Percentiles rank a stretch among this genome's conserved stretches.
These are phyloP conservation scores for Starmera pachycereana DNA, from an alignment of 805 yeast species.

Conservation along the genomic window DNA sequence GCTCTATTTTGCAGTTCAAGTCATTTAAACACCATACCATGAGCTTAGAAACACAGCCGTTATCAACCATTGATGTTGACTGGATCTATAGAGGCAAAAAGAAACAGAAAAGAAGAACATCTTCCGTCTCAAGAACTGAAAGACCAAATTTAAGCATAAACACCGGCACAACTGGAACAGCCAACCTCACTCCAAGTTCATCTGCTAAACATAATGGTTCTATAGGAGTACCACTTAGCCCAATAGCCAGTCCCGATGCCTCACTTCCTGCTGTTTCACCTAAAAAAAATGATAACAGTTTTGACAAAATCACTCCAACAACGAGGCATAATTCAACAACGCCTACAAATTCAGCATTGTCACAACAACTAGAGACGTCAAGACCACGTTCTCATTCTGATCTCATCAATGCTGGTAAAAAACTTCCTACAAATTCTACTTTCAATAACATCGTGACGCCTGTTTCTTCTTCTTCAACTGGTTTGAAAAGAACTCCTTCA, in stretches of 20 bases:
- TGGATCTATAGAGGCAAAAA: slow-evolving; percentile 80
- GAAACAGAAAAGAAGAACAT: slow-evolving; percentile 22
- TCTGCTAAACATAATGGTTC: slow-evolving; percentile 4
- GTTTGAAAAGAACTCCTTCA: not conserved
- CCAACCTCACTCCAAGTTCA: slow-evolving; percentile 4
- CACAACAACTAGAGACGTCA: slow-evolving; percentile 13
- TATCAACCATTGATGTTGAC: slow-evolving; percentile 49
- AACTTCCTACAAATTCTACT: not conserved
- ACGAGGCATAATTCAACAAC: not conserved
- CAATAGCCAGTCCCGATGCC: not conserved
- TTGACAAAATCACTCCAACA: not conserved
- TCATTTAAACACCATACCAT: too few relatives aligned
- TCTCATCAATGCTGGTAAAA: slow-evolving; percentile 3
- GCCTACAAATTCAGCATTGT: slow-evolving; percentile 5
- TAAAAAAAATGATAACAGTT: not conserved
- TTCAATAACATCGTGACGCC: too few relatives aligned
- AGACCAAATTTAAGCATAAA: slow-evolving; percentile 1
- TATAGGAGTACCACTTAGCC: slow-evolving; percentile 4
- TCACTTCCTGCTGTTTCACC: slow-evolving; percentile 2
- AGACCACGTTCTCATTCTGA: slow-evolving; percentile 18
- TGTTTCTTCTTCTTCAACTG: not conserved
- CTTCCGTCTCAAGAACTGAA: slow-evolving; percentile 12
- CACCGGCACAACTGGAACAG: not conserved
- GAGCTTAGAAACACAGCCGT: too few relatives aligned
- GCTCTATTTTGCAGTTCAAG: too few relatives aligned